phyloP scores from a whole-genome alignment of 495 filamentous ascomycete species.

The Tetracladium marchalianum region DNA sequence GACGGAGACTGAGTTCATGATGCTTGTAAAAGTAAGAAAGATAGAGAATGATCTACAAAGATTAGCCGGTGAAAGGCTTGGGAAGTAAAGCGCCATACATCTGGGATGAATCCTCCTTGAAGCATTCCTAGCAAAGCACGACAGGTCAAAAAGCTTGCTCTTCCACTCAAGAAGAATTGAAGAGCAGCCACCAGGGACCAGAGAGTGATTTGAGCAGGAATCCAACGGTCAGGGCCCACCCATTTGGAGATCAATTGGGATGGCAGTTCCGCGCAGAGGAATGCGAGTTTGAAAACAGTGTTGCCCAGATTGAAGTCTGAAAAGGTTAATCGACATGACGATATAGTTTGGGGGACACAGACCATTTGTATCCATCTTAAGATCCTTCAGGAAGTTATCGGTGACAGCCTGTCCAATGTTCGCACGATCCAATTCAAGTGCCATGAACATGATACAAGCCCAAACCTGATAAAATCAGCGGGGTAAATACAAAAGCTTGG shows the following conservation, averaged over 20 bases:
- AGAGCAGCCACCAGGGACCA: conserved; percentile 66
- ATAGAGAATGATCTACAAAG: conserved; percentile 39
- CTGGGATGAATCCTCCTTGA: conserved; percentile 52
- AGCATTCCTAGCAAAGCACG: conserved; percentile 60
- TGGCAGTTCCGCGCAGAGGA: conserved; percentile 61
- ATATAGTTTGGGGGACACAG: not conserved
- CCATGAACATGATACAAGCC: conserved; percentile 60
- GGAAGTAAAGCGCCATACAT: conserved; percentile 14
- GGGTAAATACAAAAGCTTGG: too few relatives aligned
- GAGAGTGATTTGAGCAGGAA: conserved; percentile 68
- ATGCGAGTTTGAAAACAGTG: conserved; percentile 59
- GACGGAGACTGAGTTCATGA: conserved; percentile 54
- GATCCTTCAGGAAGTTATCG: conserved; percentile 53
- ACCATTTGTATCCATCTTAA: conserved; percentile 50
- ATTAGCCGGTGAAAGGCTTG: not conserved
- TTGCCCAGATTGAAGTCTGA: conserved; percentile 64
- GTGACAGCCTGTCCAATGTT: conserved; percentile 65
- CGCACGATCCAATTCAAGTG: conserved; percentile 68
- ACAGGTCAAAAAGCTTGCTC: conserved; percentile 48
- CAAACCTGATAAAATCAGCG: not conserved
- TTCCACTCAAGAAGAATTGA: conserved; percentile 55
- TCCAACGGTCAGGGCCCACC: conserved; percentile 79
- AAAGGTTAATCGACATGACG: not conserved
- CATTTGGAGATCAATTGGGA: conserved; percentile 66
- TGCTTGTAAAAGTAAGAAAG: conserved; percentile 72